phyloP scores from a whole-genome alignment of 176 grass and related monocot genomes.

The Carex myosuroides region DNA sequence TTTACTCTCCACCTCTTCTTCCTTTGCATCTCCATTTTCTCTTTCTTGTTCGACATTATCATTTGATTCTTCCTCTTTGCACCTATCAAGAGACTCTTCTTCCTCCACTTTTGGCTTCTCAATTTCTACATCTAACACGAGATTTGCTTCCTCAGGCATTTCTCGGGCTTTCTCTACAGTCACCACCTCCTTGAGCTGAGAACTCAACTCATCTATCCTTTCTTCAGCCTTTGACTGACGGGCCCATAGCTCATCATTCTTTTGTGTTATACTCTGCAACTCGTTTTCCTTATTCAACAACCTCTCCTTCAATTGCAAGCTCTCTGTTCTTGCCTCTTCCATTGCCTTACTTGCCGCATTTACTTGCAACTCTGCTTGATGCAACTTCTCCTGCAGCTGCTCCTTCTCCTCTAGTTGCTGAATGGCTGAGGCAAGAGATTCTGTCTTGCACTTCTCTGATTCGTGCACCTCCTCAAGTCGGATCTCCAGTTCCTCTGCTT shows the following conservation, averaged over 20 bases:
- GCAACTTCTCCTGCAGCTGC: conserved; percentile 40
- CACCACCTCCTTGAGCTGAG: conserved; percentile 50
- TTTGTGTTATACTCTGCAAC: conserved; percentile 77
- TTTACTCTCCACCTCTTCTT: conserved; percentile 26
- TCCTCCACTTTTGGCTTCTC: conserved; percentile 14
- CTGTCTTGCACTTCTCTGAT: conserved; percentile 52
- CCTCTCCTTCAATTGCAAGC: conserved; percentile 59
- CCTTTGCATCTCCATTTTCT: conserved; percentile 14
- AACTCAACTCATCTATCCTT: conserved; percentile 68
- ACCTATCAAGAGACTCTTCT: conserved; percentile 19
- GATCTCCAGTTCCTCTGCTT: conserved; percentile 40
- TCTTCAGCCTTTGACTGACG: conserved; percentile 44
- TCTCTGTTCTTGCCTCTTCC: conserved; percentile 49
- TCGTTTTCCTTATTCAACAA: conserved; percentile 89
- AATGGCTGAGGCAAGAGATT: conserved; percentile 35
- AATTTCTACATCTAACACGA: conserved; percentile 19
- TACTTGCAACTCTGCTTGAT: conserved; percentile 31
- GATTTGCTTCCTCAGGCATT: conserved; percentile 34
- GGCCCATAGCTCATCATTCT: conserved; percentile 74
- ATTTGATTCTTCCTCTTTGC: conserved; percentile 39
- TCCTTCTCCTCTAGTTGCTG: conserved; percentile 36
- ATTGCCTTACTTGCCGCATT: conserved; percentile 33
- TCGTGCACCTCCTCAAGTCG: conserved; percentile 43
- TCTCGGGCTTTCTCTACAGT: conserved; percentile 44
- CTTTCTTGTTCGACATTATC: conserved; percentile 30